A percentile compares a stretch with the other conserved stretches of the same genome.
Conservation (phyloP, 2,329 filamentous ascomycete genomes). For the Penicillium crustosum region DNA sequence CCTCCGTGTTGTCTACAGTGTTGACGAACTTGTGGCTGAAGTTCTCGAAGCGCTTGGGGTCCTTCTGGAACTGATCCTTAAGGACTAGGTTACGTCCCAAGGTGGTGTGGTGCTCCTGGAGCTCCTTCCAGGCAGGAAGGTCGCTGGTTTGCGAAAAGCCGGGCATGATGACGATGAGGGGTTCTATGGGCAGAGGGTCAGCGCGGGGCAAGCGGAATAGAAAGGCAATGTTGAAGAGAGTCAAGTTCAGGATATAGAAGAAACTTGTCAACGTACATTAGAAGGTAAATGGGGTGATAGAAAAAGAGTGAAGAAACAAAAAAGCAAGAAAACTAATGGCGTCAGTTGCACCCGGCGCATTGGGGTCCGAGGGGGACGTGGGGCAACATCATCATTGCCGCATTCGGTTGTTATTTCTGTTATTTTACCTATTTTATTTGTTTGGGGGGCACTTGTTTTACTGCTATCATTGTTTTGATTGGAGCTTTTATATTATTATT, state of each 20-base stretch:
- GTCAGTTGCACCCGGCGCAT: conserved; percentile 25
- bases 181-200: conserved; percentile 23
- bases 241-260: neutral
- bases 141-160: conserved; percentile 71
- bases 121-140: conserved; percentile 81
- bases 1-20: conserved; percentile 74
- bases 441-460: neutral
- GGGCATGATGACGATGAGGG: conserved; percentile 33
- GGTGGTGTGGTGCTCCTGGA: conserved; percentile 84
- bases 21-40: conserved; percentile 84
- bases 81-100: conserved; percentile 87
- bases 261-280: neutral
- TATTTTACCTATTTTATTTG: neutral
- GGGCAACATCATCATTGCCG: conserved; percentile 32
- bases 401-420: conserved; percentile 15
- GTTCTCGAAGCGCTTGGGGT: conserved; percentile 84
- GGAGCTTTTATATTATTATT: neutral
- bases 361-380: conserved; percentile 34
- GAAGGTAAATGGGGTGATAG: conserved; percentile 12
- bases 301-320: conserved; percentile 9
- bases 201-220: conserved; percentile 25
- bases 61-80: conserved; percentile 87
- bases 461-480: neutral
- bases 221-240: neutral
- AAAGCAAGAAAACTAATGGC: conserved; percentile 18